Conservation (phyloP, 768 basidiomycete genomes). For the Kwoniella dejecticola region DNA sequence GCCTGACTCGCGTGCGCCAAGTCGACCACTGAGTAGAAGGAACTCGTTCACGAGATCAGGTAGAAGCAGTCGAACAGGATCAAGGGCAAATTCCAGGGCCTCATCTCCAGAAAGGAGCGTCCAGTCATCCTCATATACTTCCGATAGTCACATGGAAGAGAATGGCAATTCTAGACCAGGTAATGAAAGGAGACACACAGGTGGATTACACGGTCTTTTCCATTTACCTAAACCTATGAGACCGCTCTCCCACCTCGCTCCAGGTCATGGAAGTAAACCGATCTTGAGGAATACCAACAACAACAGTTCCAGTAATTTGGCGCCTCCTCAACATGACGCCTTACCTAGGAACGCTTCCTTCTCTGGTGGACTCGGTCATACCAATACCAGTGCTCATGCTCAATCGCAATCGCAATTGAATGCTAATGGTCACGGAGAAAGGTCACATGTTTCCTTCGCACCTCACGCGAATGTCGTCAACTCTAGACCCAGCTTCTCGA, state of each 20-base stretch:
- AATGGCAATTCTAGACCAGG: constrained; percentile 46
- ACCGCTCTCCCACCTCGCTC: constrained; percentile 36
- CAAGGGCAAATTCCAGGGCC: constrained; percentile 59
- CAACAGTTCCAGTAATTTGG: constrained; percentile 23
- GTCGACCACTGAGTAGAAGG: constrained; percentile 53
- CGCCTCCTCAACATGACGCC: constrained; percentile 12
- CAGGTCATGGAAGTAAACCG: constrained; percentile 24
- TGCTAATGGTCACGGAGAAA: constrained; percentile 3
- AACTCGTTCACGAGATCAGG: constrained; percentile 40
- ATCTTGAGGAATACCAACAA: constrained; percentile 46
- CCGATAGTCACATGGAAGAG: constrained; percentile 16
- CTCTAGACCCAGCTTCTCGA: constrained; percentile 2
- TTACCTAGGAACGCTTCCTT: constrained; percentile 31
- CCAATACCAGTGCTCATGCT: too few relatives aligned
- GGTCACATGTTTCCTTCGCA: constrained; percentile 25
- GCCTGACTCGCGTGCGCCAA: constrained; percentile 46
- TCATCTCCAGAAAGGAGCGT: constrained; percentile 65
- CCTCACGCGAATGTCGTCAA: constrained; percentile 13
- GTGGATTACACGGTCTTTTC: constrained; percentile 42
- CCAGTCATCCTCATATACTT: constrained; percentile 7
- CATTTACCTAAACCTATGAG: constrained; percentile 51
- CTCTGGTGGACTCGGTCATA: constrained; percentile 19
- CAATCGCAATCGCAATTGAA: background rate
- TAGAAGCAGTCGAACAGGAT: constrained; percentile 49
- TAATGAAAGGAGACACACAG: constrained; percentile 43